A percentile compares a stretch with the other conserved stretches of the same genome.
Evolutionary conservation across 345 rosid genomes (phyloP).

Genomic region (Lepidium sativum): DNA sequence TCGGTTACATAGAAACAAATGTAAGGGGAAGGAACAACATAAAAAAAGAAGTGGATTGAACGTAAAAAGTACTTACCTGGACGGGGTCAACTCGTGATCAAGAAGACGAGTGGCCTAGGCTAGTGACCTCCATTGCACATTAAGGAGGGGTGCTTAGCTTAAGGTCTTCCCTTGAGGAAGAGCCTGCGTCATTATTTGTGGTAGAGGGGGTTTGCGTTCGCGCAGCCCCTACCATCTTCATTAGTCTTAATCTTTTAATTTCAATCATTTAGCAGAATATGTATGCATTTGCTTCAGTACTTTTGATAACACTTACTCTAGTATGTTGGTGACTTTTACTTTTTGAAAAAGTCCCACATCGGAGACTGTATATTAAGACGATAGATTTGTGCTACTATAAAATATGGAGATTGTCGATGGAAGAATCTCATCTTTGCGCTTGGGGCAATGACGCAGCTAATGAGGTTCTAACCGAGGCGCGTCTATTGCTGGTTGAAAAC

Average conservation of each 20-base stretch:
- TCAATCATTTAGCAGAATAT: too few relatives aligned
- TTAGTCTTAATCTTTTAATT: not conserved
- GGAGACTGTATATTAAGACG: not conserved
- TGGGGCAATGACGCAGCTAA: slow-evolving; percentile 1
- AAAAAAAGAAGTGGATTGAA: not conserved
- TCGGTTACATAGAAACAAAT: not conserved
- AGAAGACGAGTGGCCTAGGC: not conserved
- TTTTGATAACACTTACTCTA: too few relatives aligned
- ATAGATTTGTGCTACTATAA: too few relatives aligned
- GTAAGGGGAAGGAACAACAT: not conserved
- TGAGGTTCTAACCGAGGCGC: not conserved
- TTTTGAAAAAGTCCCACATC: not conserved
- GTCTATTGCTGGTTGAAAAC: slow-evolving; percentile 8
- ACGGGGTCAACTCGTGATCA: slow-evolving; percentile 5
- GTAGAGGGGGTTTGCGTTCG: too few relatives aligned
- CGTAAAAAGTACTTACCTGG: not conserved
- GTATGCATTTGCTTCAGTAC: too few relatives aligned
- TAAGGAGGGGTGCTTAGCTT: not conserved
- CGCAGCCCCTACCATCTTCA: not conserved
- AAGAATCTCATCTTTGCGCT: not conserved
- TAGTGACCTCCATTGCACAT: not conserved
- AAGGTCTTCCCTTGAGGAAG: not conserved
- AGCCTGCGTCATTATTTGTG: too few relatives aligned
- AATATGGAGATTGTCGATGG: too few relatives aligned
- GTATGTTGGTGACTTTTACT: too few relatives aligned